Base-by-base conservation (phyloP, 495 filamentous ascomycete genomes). In the Pyrenopolyporus hunteri region DNA sequence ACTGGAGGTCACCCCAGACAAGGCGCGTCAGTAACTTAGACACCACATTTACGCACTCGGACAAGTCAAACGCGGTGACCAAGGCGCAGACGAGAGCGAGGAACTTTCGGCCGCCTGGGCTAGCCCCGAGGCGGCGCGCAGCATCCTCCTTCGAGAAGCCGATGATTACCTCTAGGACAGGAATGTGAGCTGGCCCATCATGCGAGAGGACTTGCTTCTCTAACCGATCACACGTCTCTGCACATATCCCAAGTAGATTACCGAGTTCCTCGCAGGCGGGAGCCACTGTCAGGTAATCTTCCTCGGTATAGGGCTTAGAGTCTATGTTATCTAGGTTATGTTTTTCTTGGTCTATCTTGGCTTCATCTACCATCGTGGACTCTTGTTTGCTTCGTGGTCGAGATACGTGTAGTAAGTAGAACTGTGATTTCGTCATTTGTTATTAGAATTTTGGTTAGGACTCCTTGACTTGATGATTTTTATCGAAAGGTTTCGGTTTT, bases 231-330 rank as follows among this genome's bases (percentile, higher is more conserved):
- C 29, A 50, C 5, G 51, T 63, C 36, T 56, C 51, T 2, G n/a
- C 14, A 13, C 28, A 51, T 44, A 63, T 63, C 3, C 31, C 32
- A 3, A 63, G 28, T 9, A 19, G 2, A 7, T 31, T 8, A 5
- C 51, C 59, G n/a, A 63, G 8, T 31, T 44, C 40, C 8, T 37
- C 14, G 37, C 59, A 63, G 11, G 52, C 39, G 9, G 22, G 36
- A 6, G 25, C 13, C 4, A 62, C 28, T 3, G 13, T 40, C 14
- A 47, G 17, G 19, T 33, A 25, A 8, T 45, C 48, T 10, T 45
- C 40, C 2, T 32, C 19, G 0, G 9, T 13, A 25, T 44, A 3
- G 11, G 28, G 20, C 17, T n/a, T 20, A 26, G 49, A 55, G 1
- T 11, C 16, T 56, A 17, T n/a, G 9, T 47, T 16, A 2, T 56